Evolutionary conservation across 306 rosid species (phyloP).

Genomic region (Lagenaria siceraria): DNA sequence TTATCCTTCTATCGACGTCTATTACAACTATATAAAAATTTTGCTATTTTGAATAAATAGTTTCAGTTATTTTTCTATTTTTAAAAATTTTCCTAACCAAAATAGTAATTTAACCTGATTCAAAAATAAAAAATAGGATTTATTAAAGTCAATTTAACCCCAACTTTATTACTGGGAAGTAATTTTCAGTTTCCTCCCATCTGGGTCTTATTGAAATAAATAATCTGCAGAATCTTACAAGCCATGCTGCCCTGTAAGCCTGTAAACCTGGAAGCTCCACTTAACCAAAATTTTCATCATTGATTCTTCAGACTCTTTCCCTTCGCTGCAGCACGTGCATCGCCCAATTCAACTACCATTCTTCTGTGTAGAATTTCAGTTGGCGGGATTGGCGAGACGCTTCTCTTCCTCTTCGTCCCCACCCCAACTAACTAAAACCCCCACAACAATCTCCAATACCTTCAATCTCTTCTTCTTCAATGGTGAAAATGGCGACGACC

Average conservation of each 20-base stretch:
- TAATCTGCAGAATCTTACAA: background rate
- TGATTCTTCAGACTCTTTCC: background rate
- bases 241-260: no score
- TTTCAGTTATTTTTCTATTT: no score
- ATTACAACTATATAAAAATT: no score
- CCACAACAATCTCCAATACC: background rate
- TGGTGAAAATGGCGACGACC: background rate
- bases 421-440: background rate
- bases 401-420: background rate
- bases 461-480: background rate
- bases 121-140: background rate
- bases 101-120: no score
- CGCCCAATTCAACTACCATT: slow-evolving; percentile 5
- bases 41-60: no score
- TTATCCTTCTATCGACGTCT: no score
- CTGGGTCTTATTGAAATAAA: no score
- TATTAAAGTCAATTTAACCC: background rate
- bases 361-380: background rate
- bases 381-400: background rate
- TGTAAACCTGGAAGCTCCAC: background rate
- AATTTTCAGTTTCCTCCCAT: no score
- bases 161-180: no score
- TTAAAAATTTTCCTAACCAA: no score
- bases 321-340: background rate
- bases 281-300: background rate